phyloP scores from a whole-genome alignment of 2,329 filamentous ascomycete genomes.

The Fusarium verrucosum region DNA sequence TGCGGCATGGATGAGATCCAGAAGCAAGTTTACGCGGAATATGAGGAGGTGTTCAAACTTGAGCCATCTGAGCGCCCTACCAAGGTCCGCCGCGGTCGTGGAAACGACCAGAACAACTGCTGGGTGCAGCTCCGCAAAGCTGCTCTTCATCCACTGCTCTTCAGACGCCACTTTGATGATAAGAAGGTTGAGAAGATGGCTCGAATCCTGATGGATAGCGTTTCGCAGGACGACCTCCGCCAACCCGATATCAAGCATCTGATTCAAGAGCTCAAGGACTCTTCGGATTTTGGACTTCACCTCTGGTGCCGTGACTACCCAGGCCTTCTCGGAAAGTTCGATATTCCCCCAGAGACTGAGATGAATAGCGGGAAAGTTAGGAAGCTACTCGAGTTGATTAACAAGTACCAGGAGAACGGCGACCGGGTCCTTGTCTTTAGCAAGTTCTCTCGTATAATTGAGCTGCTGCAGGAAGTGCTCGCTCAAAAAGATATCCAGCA shows the following conservation, averaged over 20 bases:
- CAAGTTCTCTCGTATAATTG: slow-evolving; percentile 90
- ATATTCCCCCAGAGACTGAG: slow-evolving; percentile 63
- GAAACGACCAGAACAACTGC: slow-evolving; percentile 71
- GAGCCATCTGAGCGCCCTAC: slow-evolving; percentile 64
- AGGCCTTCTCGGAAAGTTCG: slow-evolving; percentile 60
- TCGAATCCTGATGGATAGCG: slow-evolving; percentile 76
- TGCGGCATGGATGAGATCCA: slow-evolving; percentile 82
- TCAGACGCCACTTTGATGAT: slow-evolving; percentile 82
- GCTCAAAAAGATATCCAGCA: slow-evolving; percentile 77
- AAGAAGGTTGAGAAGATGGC: slow-evolving; percentile 79
- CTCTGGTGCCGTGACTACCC: slow-evolving; percentile 70
- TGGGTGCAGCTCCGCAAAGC: slow-evolving; percentile 94
- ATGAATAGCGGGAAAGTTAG: slow-evolving; percentile 83
- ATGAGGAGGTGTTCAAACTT: slow-evolving; percentile 70
- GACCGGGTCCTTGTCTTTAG: slow-evolving; percentile 92
- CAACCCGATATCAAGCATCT: slow-evolving; percentile 64
- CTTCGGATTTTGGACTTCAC: slow-evolving; percentile 72
- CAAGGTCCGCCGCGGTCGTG: slow-evolving; percentile 57
- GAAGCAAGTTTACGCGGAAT: slow-evolving; percentile 74
- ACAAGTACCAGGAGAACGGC: slow-evolving; percentile 77
- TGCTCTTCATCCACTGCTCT: slow-evolving; percentile 89
- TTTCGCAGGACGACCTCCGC: slow-evolving; percentile 63
- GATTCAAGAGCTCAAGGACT: slow-evolving; percentile 64
- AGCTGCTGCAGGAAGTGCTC: slow-evolving; percentile 87
- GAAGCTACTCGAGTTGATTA: slow-evolving; percentile 78